These are phyloP conservation scores for Camellia japonica DNA, from an alignment of 148 eudicot species.

Conservation along the genomic window DNA sequence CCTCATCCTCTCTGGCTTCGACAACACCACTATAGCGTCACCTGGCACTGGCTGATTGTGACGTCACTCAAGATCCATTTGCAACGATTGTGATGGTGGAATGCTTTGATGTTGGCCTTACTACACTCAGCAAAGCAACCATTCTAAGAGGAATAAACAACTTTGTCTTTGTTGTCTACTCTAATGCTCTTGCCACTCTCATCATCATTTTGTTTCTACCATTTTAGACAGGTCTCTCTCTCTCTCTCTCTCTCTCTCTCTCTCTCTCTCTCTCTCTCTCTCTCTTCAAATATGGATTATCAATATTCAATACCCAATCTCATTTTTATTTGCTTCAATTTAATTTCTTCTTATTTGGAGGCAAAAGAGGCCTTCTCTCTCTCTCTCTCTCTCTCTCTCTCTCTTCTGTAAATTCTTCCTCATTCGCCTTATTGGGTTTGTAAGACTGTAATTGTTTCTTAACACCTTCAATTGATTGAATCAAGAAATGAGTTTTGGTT, in stretches of 20 bases:
- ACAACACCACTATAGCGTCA: too few species aligned
- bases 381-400: slow-evolving; percentile 5
- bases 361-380: slow-evolving; percentile 14
- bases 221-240: slow-evolving; percentile 21
- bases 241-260: background rate
- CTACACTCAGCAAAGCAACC: slow-evolving; percentile 50
- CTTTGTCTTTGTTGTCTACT: slow-evolving; percentile 41
- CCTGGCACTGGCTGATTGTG: too few species aligned
- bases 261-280: too few species aligned
- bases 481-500: background rate
- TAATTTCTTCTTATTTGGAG: slow-evolving; percentile 13
- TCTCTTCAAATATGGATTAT: background rate
- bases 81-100: slow-evolving; percentile 36
- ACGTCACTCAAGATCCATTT: slow-evolving; percentile 15
- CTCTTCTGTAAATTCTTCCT: slow-evolving; percentile 33
- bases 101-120: slow-evolving; percentile 36
- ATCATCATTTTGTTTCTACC: slow-evolving; percentile 30
- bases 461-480: background rate
- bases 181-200: slow-evolving; percentile 45
- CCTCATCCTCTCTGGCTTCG: too few species aligned
- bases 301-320: background rate
- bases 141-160: slow-evolving; percentile 45
- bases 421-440: slow-evolving; percentile 40
- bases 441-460: background rate
- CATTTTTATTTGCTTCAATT: background rate